Percentiles rank a stretch among this genome's conserved stretches.
These are phyloP conservation scores for Zygosaccharomyces pseudobailii DNA, from an alignment of 1,139 yeast genomes.

Conservation along the genomic window DNA sequence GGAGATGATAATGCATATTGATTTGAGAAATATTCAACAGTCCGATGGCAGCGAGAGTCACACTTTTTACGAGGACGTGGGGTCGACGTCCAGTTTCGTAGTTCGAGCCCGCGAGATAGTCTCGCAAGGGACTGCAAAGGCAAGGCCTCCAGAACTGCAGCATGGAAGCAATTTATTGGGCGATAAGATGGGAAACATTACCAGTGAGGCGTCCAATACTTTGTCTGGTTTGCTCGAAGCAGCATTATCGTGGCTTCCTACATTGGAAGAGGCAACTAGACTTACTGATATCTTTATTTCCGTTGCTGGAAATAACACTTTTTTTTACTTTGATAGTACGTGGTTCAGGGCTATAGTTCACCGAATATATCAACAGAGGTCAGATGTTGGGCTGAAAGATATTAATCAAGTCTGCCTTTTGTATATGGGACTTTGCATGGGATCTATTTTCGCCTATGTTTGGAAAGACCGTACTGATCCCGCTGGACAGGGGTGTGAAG, in stretches of 20 bases:
- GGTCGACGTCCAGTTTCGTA: conserved; percentile 9
- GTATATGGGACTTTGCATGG: conserved; percentile 11
- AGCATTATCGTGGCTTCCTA: conserved; percentile 6
- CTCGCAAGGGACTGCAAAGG: conserved; percentile 2
- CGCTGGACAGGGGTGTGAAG: neutral
- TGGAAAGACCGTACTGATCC: conserved; percentile 3
- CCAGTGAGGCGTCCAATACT: neutral
- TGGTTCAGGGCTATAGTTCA: conserved; percentile 2
- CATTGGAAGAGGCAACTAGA: conserved; percentile 3
- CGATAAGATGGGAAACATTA: neutral
- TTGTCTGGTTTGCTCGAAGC: neutral
- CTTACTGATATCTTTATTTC: conserved; percentile 9
- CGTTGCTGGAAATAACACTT: conserved; percentile 8
- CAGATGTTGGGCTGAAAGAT: conserved; percentile 5
- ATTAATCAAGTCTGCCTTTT: conserved; percentile 7
- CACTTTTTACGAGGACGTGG: conserved; percentile 9
- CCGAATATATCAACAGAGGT: conserved; percentile 3
- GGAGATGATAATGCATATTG: conserved; percentile 8
- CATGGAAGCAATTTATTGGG: neutral
- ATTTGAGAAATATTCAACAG: conserved; percentile 7
- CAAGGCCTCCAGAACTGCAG: neutral
- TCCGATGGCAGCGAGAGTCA: conserved; percentile 5
- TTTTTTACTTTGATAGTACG: conserved; percentile 6
- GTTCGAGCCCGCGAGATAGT: conserved; percentile 9
- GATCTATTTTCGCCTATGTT: conserved; percentile 6